These are phyloP conservation scores for Colletotrichum orbiculare DNA, from an alignment of 2,329 filamentous ascomycete genomes.

Conservation along the genomic window DNA sequence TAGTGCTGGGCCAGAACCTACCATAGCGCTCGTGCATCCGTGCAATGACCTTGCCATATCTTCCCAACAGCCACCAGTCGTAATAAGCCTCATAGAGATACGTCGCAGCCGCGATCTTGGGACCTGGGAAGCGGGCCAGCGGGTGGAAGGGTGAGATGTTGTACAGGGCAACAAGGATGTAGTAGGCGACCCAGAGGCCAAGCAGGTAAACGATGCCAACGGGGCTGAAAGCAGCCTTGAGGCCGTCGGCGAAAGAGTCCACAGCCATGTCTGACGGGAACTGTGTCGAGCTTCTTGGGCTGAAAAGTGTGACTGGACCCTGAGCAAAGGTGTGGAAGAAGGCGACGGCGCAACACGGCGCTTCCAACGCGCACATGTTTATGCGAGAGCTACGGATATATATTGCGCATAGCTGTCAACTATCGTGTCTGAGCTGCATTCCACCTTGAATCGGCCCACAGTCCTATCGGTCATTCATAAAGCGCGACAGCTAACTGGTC, in stretches of 20 bases:
- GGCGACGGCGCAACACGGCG: neutral
- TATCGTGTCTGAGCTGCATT: neutral
- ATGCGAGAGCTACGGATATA: constrained; percentile 15
- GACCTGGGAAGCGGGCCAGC: constrained; percentile 29
- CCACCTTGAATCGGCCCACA: constrained; percentile 7
- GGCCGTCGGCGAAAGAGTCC: constrained; percentile 8
- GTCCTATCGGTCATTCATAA: constrained; percentile 21
- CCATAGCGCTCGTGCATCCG: constrained; percentile 32
- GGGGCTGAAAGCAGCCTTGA: constrained; percentile 22
- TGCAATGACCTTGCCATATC: constrained; percentile 32
- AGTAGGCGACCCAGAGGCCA: constrained; percentile 20
- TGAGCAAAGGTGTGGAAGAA: neutral
- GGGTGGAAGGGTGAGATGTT: constrained; percentile 32
- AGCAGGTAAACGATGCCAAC: constrained; percentile 19
- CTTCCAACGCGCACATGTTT: constrained; percentile 13
- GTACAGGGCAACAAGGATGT: constrained; percentile 23
- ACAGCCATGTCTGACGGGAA: constrained; percentile 19
- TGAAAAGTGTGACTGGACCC: neutral
- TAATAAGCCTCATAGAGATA: constrained; percentile 32
- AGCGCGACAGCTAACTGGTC: constrained; percentile 15
- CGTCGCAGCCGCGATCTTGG: constrained; percentile 29
- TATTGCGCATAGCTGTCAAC: constrained; percentile 11
- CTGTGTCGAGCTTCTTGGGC: neutral
- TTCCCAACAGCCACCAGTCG: constrained; percentile 29
- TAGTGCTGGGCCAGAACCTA: constrained; percentile 6